A percentile compares a stretch with the other conserved stretches of the same genome.
Conservation (phyloP, 306 rosid species). For the Canavalia gladiata region DNA sequence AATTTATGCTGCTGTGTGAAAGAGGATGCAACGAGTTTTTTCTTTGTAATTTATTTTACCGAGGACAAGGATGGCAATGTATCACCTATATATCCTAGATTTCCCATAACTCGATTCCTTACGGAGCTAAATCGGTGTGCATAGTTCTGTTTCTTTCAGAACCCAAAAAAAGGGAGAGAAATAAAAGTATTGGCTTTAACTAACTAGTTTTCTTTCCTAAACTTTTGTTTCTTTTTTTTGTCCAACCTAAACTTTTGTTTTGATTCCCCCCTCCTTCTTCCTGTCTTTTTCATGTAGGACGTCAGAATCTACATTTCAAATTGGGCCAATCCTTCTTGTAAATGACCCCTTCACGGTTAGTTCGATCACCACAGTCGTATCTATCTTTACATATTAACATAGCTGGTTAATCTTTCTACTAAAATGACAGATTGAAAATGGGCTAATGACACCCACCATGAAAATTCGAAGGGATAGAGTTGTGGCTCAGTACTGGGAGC, state of each 20-base stretch:
- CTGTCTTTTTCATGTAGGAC: constrained; percentile 67
- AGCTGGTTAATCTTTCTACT: constrained; percentile 34
- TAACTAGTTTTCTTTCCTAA: background rate
- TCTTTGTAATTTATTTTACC: background rate
- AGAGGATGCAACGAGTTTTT: constrained; percentile 2
- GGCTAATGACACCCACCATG: constrained; percentile 94
- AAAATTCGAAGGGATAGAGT: constrained; percentile 87
- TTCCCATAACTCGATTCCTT: constrained; percentile 8
- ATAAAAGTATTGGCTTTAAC: background rate
- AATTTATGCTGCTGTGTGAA: background rate
- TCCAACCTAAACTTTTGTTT: background rate
- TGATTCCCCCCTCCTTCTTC: background rate
- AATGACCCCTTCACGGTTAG: constrained; percentile 89
- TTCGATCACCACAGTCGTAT: constrained; percentile 2
- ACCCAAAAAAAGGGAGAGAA: background rate
- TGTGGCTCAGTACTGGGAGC: constrained; percentile 62
- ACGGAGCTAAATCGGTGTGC: background rate
- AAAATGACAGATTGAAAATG: constrained; percentile 78
- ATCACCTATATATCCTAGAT: constrained; percentile 6
- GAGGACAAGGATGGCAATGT: background rate
- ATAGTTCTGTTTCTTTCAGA: background rate
- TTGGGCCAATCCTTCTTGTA: constrained; percentile 85
- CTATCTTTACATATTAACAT: constrained; percentile 19
- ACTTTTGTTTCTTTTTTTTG: background rate
- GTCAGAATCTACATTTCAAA: constrained; percentile 74